These are phyloP conservation scores for Ceratocystis huliohia DNA, from an alignment of 2,329 filamentous ascomycete genomes.

Conservation along the genomic window DNA sequence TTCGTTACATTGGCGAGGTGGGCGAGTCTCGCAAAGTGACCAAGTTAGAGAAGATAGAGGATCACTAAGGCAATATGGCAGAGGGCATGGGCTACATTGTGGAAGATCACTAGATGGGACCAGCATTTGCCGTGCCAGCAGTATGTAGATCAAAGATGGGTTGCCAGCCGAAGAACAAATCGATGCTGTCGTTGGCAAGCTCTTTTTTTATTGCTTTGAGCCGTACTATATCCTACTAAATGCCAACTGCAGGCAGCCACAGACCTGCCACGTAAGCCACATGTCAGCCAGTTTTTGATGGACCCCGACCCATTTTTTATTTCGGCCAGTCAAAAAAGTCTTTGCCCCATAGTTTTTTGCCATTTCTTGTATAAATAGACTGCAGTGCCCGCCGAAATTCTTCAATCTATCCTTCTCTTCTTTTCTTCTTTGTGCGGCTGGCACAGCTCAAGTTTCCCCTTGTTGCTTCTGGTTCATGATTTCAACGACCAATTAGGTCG, in stretches of 20 bases:
- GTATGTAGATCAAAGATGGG: not conserved
- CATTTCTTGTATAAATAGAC: conserved; percentile 10
- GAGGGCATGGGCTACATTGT: not conserved
- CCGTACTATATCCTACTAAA: not conserved
- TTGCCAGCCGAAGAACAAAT: not conserved
- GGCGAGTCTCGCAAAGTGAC: conserved; percentile 89
- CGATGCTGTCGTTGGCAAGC: not conserved
- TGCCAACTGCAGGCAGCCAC: not conserved
- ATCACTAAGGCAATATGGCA: conserved; percentile 37
- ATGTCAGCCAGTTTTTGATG: not conserved
- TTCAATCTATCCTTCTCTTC: conserved; percentile 9
- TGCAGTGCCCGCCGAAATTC: not conserved
- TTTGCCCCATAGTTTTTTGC: not conserved
- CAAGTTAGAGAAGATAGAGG: conserved; percentile 87
- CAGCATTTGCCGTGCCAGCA: not conserved
- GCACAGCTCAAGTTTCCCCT: conserved; percentile 22
- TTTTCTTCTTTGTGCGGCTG: conserved; percentile 21
- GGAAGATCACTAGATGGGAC: not conserved
- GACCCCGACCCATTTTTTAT: not conserved
- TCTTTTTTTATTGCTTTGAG: not conserved
- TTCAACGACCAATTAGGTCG: conserved; percentile 12
- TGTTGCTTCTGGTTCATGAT: conserved; percentile 20
- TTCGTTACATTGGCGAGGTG: conserved; percentile 72
- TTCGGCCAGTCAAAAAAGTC: not conserved
- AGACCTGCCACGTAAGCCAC: not conserved